Conservation (phyloP, 176 grass and related monocot species). For the Aegilops tauschii region DNA sequence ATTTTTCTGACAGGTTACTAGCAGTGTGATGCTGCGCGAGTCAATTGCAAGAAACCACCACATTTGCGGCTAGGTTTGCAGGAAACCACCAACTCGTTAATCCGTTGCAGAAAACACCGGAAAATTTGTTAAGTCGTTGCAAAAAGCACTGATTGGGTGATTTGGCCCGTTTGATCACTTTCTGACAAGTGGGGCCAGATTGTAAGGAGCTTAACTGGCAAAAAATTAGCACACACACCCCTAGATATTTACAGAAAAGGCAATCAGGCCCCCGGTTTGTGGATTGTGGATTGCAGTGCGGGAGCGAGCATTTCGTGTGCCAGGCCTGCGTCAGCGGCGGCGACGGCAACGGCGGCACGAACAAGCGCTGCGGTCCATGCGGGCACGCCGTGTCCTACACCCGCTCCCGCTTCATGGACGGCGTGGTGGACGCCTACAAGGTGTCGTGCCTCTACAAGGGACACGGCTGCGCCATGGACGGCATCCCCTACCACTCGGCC, state of each 20-base stretch:
- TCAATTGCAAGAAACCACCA: too few species aligned
- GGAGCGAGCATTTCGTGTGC: not conserved
- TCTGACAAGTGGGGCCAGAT: too few species aligned
- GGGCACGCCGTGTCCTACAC: not conserved
- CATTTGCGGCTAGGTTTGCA: too few species aligned
- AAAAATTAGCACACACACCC: too few species aligned
- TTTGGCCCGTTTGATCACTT: too few species aligned
- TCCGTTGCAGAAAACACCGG: too few species aligned
- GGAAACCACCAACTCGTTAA: too few species aligned
- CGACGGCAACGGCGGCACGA: not conserved
- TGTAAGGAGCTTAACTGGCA: too few species aligned
- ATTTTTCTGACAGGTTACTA: not conserved
- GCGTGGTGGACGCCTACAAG: not conserved
- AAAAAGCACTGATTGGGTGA: too few species aligned
- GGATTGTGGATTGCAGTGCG: not conserved
- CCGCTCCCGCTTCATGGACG: not conserved
- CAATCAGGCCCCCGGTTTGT: too few species aligned
- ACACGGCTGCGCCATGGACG: not conserved
- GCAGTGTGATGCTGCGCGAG: not conserved
- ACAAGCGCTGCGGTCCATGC: not conserved
- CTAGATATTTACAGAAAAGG: too few species aligned
- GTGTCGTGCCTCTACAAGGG: not conserved
- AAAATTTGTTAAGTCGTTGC: too few species aligned
- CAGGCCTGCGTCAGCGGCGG: not conserved
- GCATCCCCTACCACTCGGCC: not conserved